phyloP scores from a whole-genome alignment of 306 rosid genomes.

The Sechiopsis laciniata region DNA sequence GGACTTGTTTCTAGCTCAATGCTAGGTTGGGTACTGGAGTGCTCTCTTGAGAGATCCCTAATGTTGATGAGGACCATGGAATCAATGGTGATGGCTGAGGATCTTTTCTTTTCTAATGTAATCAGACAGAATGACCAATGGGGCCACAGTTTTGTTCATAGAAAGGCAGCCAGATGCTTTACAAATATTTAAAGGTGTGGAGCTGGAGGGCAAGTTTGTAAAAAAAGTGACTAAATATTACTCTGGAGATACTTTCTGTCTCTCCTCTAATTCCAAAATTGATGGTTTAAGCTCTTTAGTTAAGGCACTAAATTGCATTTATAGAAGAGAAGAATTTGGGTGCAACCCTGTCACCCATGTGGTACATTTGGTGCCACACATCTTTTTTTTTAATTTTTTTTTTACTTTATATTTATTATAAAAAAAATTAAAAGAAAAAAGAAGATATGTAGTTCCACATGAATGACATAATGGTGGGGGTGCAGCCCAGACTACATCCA shows the following conservation, averaged over 20 bases:
- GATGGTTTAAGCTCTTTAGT: slow-evolving; percentile 12
- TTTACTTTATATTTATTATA: too few species aligned
- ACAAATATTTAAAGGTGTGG: background rate
- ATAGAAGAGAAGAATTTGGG: too few species aligned
- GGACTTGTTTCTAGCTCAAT: slow-evolving; percentile 15
- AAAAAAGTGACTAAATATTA: slow-evolving; percentile 1
- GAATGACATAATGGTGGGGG: too few species aligned
- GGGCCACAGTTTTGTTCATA: slow-evolving; percentile 14
- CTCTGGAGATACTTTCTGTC: slow-evolving; percentile 14
- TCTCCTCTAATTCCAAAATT: slow-evolving; percentile 8
- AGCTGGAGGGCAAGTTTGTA: slow-evolving; percentile 14
- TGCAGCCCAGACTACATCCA: too few species aligned
- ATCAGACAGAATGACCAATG: slow-evolving; percentile 12
- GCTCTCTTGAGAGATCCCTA: slow-evolving; percentile 1
- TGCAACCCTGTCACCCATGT: too few species aligned
- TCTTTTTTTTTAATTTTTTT: too few species aligned
- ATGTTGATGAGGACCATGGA: slow-evolving; percentile 1
- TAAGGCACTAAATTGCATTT: slow-evolving; percentile 6
- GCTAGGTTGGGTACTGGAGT: slow-evolving; percentile 8
- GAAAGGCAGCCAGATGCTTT: background rate
- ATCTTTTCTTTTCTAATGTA: slow-evolving; percentile 10
- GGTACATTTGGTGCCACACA: too few species aligned
- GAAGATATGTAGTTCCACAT: too few species aligned
- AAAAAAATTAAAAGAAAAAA: too few species aligned
- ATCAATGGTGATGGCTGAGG: slow-evolving; percentile 3